Evolutionary conservation across 2,329 filamentous ascomycete genomes (phyloP).

Genomic region (Aspergillus uvarum): DNA sequence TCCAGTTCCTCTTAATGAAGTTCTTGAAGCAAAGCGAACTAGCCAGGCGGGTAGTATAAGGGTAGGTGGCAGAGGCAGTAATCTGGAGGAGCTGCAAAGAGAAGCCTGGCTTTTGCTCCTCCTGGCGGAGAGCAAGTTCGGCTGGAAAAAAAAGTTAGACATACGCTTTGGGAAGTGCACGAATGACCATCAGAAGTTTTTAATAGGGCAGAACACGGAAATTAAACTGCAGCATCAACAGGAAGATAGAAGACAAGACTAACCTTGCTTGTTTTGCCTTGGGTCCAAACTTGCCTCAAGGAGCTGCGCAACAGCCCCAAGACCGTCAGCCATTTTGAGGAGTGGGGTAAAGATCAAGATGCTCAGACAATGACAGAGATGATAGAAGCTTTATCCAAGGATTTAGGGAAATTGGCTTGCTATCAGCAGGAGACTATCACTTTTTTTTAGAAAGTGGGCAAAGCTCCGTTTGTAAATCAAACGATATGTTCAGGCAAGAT

Average conservation of each 20-base stretch:
- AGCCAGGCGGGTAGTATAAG: conserved; percentile 77
- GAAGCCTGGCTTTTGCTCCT: conserved; percentile 82
- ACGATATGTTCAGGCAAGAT: not conserved
- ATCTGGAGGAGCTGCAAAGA: conserved; percentile 87
- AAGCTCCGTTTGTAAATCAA: not conserved
- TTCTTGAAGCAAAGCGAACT: conserved; percentile 97
- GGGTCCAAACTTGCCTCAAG: conserved; percentile 90
- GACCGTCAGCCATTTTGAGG: conserved; percentile 58
- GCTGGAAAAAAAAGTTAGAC: conserved; percentile 53
- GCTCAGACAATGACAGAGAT: conserved; percentile 1
- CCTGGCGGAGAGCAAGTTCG: conserved; percentile 73
- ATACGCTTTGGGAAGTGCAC: not conserved
- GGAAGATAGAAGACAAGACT: conserved; percentile 25
- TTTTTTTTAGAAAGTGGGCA: not conserved
- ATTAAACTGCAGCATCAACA: not conserved
- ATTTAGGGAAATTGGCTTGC: not conserved
- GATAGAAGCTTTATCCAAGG: not conserved
- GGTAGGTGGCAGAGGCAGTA: conserved; percentile 71
- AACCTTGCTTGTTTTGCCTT: conserved; percentile 84
- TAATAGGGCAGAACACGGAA: no score
- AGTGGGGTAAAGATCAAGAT: conserved; percentile 10
- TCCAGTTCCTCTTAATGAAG: conserved; percentile 92
- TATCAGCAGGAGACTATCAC: conserved; percentile 6
- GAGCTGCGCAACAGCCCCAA: conserved; percentile 71
- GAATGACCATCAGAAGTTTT: not conserved